Evolutionary conservation across 305 asterid species (phyloP).

Genomic region (Euphrasia arctica): DNA sequence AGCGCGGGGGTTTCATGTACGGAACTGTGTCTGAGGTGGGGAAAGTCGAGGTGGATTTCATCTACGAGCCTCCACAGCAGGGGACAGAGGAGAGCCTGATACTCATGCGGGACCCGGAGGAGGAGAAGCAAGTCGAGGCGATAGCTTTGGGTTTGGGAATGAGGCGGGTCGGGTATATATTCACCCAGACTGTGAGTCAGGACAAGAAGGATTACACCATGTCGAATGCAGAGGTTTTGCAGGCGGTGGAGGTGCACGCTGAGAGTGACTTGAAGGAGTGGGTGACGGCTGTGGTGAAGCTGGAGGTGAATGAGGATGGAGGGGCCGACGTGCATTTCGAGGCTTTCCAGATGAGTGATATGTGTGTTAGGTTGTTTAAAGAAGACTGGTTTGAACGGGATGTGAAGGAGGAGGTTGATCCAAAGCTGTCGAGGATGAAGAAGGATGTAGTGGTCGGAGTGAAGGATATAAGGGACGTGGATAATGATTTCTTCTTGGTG

Average conservation of each 20-base stretch:
- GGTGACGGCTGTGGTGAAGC: constrained; percentile 89
- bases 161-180: constrained; percentile 82
- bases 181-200: constrained; percentile 80
- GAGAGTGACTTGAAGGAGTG: constrained; percentile 86
- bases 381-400: constrained; percentile 86
- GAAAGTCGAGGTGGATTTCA: constrained; percentile 78
- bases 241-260: constrained; percentile 76
- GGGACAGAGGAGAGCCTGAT: constrained; percentile 69
- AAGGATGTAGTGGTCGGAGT: constrained; percentile 86
- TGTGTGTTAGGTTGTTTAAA: constrained; percentile 64
- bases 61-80: constrained; percentile 89
- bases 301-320: constrained; percentile 84
- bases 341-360: constrained; percentile 94
- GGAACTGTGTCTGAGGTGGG: constrained; percentile 81
- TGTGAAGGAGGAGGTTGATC: constrained; percentile 61
- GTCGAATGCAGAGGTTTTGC: constrained; percentile 72
- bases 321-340: constrained; percentile 81
- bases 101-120: constrained; percentile 64
- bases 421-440: constrained; percentile 83
- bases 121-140: constrained; percentile 75
- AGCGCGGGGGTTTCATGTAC: constrained; percentile 86
- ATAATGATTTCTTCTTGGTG: constrained; percentile 95
- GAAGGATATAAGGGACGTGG: constrained; percentile 85
- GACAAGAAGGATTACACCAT: constrained; percentile 80
- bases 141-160: constrained; percentile 72